Evolutionary conservation across 371 early-diverging fungal species (phyloP), one percentile per base, ranked within the genome.

Genomic region (Apophysomyces ossiformis): DNA sequence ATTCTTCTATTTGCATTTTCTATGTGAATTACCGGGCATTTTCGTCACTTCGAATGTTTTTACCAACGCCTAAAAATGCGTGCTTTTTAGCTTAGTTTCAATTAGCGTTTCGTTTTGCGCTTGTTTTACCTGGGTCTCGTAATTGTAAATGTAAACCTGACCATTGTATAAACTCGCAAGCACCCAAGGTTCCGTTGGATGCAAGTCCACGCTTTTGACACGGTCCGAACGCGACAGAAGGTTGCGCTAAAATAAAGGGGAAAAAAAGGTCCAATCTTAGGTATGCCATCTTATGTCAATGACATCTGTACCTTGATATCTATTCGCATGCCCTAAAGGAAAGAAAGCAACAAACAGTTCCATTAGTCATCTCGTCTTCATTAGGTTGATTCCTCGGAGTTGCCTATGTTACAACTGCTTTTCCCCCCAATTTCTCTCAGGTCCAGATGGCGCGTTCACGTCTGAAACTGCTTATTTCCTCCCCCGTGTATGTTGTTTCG

Each of bases 151-250:
- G 74, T 93, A 90, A 16, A 97, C 94, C 61, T 94, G 91, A 60
- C 99, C 99, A 76, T 96, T 96, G 82, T 99, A 99, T 67, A 99
- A 92, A 66, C 95, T 91, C 32, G 96, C 92, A 61, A 99, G 85
- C 46, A 99, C 86, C 99, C 99, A 99, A 43, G 99, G 99, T 77
- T 99, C 97, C 32, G 97, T 96, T 16, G 99, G 99, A 82, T 99
- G 99, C 76, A 99, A 94, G 83, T 99, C 99, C 64, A 99, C 90
- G 65, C 95, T 92, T 84, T 99, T 99, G 64, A 99, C 98, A 75
- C 99, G 92, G 79, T 96, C 97, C 35, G 96, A 95, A 71, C 94
- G 92, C 72, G 93, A 90, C 65, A 91, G 76, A 47, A 93, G 78
- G 72, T 87, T 90, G 76, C 87, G 86, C 90, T 90, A 69, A 69